Percentiles rank a stretch among this genome's conserved stretches.
Evolutionary conservation across 768 basidiomycete species (phyloP).

Genomic region (Mycena leptocephala): DNA sequence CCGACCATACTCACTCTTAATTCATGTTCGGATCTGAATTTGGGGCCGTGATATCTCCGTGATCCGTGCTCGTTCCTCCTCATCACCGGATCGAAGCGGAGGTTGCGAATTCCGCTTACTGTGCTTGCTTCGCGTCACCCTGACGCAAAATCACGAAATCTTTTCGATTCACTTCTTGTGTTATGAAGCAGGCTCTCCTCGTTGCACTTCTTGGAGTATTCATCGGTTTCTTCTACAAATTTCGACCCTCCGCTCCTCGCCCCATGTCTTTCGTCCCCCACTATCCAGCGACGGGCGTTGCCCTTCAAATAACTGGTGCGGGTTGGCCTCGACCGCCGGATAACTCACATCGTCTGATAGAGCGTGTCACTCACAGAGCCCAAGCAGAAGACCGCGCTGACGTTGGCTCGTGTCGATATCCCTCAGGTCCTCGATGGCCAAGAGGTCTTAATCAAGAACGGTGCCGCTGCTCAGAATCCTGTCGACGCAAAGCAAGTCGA

Average conservation of each 20-base stretch:
- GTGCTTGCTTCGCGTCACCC: constrained; percentile 17
- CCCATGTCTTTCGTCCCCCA: constrained; percentile 18
- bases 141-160: constrained; percentile 23
- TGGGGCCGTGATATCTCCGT: constrained; percentile 4
- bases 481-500: constrained; percentile 24
- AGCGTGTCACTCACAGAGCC: constrained; percentile 19
- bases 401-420: constrained; percentile 21
- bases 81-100: not conserved
- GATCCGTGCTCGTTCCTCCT: constrained; percentile 6
- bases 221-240: constrained; percentile 17
- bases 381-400: constrained; percentile 20
- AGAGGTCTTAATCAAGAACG: constrained; percentile 24
- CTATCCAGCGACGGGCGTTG: constrained; percentile 21
- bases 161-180: constrained; percentile 13
- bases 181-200: constrained; percentile 16
- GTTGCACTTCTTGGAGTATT: constrained; percentile 19
- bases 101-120: constrained; percentile 16
- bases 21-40: constrained; percentile 5
- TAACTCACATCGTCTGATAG: constrained; percentile 6
- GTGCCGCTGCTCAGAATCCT: constrained; percentile 24
- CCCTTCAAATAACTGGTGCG: constrained; percentile 25
- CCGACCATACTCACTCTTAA: not conserved
- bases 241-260: constrained; percentile 18
- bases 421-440: constrained; percentile 23
- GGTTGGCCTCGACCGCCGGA: constrained; percentile 18